Percentiles rank a stretch among this genome's conserved stretches.
phyloP scores from a whole-genome alignment of 768 basidiomycete genomes.

The Tricholoma hemisulphureum region DNA sequence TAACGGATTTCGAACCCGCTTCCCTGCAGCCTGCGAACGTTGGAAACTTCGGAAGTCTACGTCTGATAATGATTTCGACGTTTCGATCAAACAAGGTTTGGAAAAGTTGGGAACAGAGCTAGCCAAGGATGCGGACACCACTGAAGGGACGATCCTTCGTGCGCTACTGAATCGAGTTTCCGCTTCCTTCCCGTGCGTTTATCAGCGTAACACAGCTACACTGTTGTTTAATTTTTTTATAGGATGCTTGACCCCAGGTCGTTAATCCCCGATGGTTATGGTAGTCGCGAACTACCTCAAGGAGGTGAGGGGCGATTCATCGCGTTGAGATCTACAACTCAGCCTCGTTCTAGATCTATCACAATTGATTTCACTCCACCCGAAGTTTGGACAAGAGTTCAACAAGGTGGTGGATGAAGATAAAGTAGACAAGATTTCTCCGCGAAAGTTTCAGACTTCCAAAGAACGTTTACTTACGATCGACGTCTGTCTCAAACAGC shows the following conservation, averaged over 20 bases:
- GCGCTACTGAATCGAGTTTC: not conserved
- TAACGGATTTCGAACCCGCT: not conserved
- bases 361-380: not conserved
- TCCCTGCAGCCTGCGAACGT: not conserved
- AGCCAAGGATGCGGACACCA: not conserved
- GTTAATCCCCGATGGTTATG: not conserved
- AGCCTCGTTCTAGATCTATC: not conserved
- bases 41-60: constrained; percentile 2
- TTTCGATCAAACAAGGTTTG: not conserved
- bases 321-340: not conserved
- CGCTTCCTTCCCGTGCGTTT: not conserved
- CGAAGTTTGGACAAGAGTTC: constrained; percentile 7
- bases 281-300: not conserved
- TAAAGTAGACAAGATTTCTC: constrained; percentile 16
- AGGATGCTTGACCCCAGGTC: not conserved
- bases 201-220: no score
- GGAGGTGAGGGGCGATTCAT: not conserved
- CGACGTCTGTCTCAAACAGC: constrained; percentile 5
- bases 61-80: not conserved
- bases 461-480: constrained; percentile 16
- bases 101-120: not conserved
- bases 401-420: not conserved
- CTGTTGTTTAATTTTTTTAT: not conserved
- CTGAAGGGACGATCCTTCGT: not conserved
- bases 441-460: constrained; percentile 15